Base-by-base conservation (phyloP, 352 stramenopile genomes). In the Pythium sukuiense region DNA sequence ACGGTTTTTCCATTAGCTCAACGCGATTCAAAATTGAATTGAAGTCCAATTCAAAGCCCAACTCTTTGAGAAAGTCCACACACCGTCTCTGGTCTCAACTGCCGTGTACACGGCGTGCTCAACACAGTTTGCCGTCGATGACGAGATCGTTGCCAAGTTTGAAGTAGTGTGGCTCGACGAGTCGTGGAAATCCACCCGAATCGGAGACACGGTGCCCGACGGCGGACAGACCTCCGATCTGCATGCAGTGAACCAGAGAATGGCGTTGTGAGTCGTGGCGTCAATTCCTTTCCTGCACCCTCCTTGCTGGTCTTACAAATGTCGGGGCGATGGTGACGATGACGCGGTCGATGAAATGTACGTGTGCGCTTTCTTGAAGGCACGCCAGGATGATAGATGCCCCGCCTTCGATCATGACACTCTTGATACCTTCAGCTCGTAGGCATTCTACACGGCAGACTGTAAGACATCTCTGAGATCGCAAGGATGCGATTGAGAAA, bases 371-470 rank as follows among this genome's bases (percentile, higher is more conserved):
- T 63, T 80, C 73, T 35, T 69, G 67, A 18, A 94, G 61, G 54
- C 84, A 91, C n/a, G 81, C 73, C n/a, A 83, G 82, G 29, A 96
- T 77, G 52, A 96, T 87, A 3, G 78, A 65, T 1, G 87, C 79
- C 11, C 88, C 88, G 24, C 88, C 88, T 77, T 96, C 88, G 16
- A 96, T 67, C 88, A 95, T 96, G 29, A 95, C 58, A 49, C 78
- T 93, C 6, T 59, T 41, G 49, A 95, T 70, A 0, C 80, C 84
- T 55, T 76, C 67, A 13, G 63, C 72, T 12, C 83, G 57, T 0
- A 80, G 60, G 29, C 9, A 45, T 6, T 55, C 60, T 68, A 30
- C n/a, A 55, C 26, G 12, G 49, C 9, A 20, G 18, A 8, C 33
- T n/a, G 0, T 26, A 0, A 54, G 3, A 24, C 29, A 59, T 14